These are phyloP conservation scores for Lagerstroemia speciosa DNA, from an alignment of 345 rosid species.

Conservation along the genomic window DNA sequence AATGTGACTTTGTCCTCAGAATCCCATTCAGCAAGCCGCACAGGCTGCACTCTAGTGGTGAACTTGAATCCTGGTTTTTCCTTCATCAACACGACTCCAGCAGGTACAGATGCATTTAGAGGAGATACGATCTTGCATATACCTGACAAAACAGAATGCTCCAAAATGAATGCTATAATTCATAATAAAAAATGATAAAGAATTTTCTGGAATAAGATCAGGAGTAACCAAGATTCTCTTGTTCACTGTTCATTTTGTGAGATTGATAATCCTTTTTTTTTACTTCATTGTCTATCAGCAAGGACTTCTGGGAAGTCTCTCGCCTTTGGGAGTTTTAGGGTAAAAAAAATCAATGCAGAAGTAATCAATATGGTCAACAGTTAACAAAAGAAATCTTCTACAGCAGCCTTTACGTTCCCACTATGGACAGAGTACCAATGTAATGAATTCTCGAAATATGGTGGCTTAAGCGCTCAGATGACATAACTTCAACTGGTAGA, in stretches of 20 bases:
- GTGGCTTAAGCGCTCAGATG: background rate
- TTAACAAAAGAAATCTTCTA: background rate
- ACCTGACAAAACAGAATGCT: conserved; percentile 29
- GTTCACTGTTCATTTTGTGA: background rate
- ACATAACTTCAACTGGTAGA: background rate
- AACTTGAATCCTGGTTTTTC: conserved; percentile 90
- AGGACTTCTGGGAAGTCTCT: background rate
- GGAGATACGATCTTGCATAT: conserved; percentile 95
- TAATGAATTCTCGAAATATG: background rate
- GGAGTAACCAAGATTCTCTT: background rate
- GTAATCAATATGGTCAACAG: background rate
- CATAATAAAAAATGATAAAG: background rate
- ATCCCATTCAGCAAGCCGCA: conserved; percentile 98
- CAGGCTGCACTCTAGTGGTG: conserved; percentile 97
- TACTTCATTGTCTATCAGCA: background rate
- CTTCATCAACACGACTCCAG: conserved; percentile 81
- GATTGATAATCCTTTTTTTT: background rate
- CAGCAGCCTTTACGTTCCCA: background rate
- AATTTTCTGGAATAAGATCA: background rate
- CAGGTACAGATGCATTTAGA: conserved; percentile 77
- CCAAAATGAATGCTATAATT: background rate
- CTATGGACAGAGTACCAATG: background rate
- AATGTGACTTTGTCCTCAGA: conserved; percentile 82
- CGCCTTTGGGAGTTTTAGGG: background rate
- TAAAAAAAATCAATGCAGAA: background rate